phyloP scores from a whole-genome alignment of 208 protist genomes.

The Acanthamoeba sp. region DNA sequence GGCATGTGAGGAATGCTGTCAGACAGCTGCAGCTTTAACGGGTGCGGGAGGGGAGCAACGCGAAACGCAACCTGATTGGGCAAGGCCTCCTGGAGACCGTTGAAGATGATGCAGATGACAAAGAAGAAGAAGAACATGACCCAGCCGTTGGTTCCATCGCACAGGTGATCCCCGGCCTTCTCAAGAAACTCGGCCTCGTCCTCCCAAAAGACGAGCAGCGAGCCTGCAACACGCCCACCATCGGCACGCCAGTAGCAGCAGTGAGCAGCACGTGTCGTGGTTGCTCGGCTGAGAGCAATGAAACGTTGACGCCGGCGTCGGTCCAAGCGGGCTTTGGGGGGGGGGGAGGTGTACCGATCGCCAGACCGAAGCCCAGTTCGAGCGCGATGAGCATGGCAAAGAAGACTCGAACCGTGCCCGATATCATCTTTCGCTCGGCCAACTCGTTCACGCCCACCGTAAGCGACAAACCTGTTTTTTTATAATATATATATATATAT shows the following conservation, averaged over 20 bases:
- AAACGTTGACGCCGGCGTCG: too few species aligned
- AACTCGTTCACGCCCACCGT: constrained; percentile 48
- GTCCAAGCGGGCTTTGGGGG: not conserved
- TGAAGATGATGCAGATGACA: constrained; percentile 43
- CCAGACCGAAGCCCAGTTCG: constrained; percentile 65
- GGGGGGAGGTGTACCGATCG: not conserved
- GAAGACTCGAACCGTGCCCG: constrained; percentile 50
- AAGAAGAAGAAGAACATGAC: constrained; percentile 12
- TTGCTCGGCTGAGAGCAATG: too few species aligned
- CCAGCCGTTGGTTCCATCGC: not conserved
- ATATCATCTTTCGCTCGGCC: constrained; percentile 43
- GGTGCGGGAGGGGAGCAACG: too few species aligned
- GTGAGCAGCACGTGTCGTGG: not conserved
- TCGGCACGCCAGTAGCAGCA: too few species aligned
- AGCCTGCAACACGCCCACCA: too few species aligned
- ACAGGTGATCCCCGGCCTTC: constrained; percentile 17
- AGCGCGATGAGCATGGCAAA: constrained; percentile 56
- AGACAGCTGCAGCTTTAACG: too few species aligned
- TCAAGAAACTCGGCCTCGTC: constrained; percentile 57
- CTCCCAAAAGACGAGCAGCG: constrained; percentile 48
- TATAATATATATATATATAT: not conserved
- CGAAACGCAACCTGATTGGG: not conserved
- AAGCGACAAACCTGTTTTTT: constrained; percentile 3
- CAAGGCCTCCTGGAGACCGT: constrained; percentile 1
- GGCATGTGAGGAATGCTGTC: not conserved